Evolutionary conservation across 306 rosid genomes (phyloP).

Genomic region (Trichosanthes cucumerina): DNA sequence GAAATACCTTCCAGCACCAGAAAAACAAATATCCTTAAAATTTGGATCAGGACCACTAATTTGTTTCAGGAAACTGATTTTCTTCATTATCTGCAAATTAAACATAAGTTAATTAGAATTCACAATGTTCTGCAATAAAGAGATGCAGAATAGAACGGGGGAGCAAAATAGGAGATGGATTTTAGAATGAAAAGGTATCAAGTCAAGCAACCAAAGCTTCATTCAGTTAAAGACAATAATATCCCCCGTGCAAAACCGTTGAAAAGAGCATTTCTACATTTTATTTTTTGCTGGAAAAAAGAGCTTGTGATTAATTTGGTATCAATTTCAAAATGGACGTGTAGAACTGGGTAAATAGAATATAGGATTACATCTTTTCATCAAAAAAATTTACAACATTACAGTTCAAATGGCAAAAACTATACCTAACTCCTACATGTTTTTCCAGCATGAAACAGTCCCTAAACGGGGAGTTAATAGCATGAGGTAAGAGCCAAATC

Average conservation of each 20-base stretch:
- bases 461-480: neutral
- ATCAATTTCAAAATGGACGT: neutral
- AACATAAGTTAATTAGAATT: neutral
- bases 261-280: neutral
- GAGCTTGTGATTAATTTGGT: neutral
- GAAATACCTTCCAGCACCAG: slow-evolving; percentile 44
- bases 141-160: neutral
- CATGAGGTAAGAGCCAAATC: neutral
- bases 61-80: slow-evolving; percentile 24
- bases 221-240: neutral
- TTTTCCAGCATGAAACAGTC: slow-evolving; percentile 1
- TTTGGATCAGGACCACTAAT: slow-evolving; percentile 37
- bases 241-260: neutral
- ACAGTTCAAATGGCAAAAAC: neutral
- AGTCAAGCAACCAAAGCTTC: slow-evolving; percentile 1
- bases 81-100: slow-evolving; percentile 22
- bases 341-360: neutral
- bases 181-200: neutral
- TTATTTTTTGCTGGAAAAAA: neutral
- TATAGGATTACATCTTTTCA: neutral
- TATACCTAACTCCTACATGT: neutral
- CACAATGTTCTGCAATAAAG: neutral
- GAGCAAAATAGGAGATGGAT: neutral
- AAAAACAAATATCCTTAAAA: slow-evolving; percentile 36
- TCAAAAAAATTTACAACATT: neutral